These are phyloP conservation scores for Aureobasidium lini DNA, from an alignment of 2,329 filamentous ascomycete genomes.

Conservation along the genomic window DNA sequence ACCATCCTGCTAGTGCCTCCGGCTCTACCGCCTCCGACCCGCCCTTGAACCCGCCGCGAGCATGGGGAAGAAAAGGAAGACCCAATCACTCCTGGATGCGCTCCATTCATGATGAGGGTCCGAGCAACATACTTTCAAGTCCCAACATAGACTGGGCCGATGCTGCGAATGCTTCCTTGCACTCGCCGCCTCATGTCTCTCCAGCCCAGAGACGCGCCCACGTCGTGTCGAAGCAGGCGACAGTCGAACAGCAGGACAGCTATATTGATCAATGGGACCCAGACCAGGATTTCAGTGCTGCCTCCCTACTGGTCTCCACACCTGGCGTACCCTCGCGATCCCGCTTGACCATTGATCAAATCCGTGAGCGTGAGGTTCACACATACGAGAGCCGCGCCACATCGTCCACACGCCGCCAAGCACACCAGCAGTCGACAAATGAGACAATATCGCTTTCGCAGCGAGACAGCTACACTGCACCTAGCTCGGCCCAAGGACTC, in stretches of 20 bases:
- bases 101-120: conserved; percentile 22
- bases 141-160: conserved; percentile 22
- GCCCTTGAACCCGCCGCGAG: conserved; percentile 36
- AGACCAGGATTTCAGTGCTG: conserved; percentile 38
- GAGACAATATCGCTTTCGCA: conserved; percentile 1
- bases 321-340: conserved; percentile 34
- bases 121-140: conserved; percentile 19
- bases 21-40: conserved; percentile 36
- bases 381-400: conserved; percentile 26
- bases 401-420: background rate
- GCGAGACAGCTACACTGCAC: background rate
- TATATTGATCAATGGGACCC: conserved; percentile 24
- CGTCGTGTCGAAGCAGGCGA: conserved; percentile 18
- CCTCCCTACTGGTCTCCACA: conserved; percentile 41
- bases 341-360: conserved; percentile 31
- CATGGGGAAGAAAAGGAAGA: conserved; percentile 42
- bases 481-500: conserved; percentile 4
- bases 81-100: conserved; percentile 36
- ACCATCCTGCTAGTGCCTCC: conserved; percentile 17
- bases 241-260: conserved; percentile 17
- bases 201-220: conserved; percentile 30
- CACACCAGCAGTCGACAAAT: background rate
- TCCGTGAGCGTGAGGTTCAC: conserved; percentile 36
- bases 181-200: conserved; percentile 34
- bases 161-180: conserved; percentile 31